phyloP scores from a whole-genome alignment of 495 filamentous ascomycete genomes.

The Rhizodiscina lignyota region DNA sequence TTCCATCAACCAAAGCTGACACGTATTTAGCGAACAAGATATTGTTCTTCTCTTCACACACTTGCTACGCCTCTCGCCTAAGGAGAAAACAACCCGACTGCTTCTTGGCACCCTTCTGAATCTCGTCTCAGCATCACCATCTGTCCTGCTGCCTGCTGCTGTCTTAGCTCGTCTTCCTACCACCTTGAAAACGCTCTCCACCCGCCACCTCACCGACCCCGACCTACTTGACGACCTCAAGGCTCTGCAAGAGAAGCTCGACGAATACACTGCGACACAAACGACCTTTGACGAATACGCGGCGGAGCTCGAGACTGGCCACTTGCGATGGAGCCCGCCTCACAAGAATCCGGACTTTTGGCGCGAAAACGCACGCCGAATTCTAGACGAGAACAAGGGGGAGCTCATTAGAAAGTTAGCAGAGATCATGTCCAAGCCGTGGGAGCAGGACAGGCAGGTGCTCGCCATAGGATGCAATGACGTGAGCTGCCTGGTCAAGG shows the following conservation, averaged over 20 bases:
- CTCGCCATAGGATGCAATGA: constrained; percentile 94
- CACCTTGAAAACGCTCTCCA: constrained; percentile 60
- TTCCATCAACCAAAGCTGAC: neutral
- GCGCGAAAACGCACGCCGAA: constrained; percentile 85
- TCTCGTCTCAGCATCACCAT: constrained; percentile 61
- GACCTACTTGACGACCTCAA: constrained; percentile 80
- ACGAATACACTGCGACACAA: constrained; percentile 89
- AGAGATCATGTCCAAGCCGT: constrained; percentile 68
- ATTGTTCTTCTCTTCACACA: constrained; percentile 80
- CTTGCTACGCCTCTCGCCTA: constrained; percentile 78
- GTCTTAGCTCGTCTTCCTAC: constrained; percentile 68
- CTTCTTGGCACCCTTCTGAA: constrained; percentile 79
- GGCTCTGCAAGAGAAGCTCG: constrained; percentile 57
- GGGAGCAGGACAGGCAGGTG: constrained; percentile 90
- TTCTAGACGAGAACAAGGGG: constrained; percentile 69
- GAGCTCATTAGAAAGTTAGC: constrained; percentile 68
- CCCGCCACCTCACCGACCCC: constrained; percentile 72
- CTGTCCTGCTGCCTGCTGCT: constrained; percentile 62
- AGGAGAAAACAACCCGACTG: constrained; percentile 93
- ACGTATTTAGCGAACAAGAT: constrained; percentile 59
- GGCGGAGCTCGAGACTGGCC: constrained; percentile 72
- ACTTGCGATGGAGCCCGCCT: constrained; percentile 88
- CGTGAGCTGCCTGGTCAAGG: constrained; percentile 73
- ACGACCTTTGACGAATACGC: constrained; percentile 96
- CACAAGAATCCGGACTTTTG: constrained; percentile 85